Evolutionary conservation across 768 basidiomycete species (phyloP), one percentile per base, ranked within the genome.

Genomic region (Baorangia bicolor): DNA sequence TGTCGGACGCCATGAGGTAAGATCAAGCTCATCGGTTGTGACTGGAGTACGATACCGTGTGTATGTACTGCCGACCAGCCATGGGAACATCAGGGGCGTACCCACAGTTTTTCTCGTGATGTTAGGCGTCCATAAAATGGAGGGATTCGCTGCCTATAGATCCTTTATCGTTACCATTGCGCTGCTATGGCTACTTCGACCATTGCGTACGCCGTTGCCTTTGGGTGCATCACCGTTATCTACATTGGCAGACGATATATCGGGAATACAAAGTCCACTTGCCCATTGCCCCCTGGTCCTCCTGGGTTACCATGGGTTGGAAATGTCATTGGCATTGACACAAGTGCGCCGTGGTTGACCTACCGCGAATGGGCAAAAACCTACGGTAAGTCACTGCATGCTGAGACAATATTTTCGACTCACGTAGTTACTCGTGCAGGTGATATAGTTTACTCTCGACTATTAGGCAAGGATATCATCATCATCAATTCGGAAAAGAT

Each of bases 341-440:
- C n/a, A n/a, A n/a, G n/a, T n/a, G n/a, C n/a, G n/a, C n/a, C n/a
- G n/a, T n/a, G n/a, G n/a, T n/a, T n/a, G n/a, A n/a, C 66, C 5
- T 78, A 75, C 58, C 56, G 66, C 14, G 59, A 70, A 30, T 78
- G 77, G 75, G 61, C 63, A 41, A 63, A 68, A 49, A 62, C 63
- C 52, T 72, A 74, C 34, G 71, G 77, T 35, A 39, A 53, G 45
- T 37, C 20, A 11, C 14, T 21, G 25, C n/a, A 5, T 20, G n/a
- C 18, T 4, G 38, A 16, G 44, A 28, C 5, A 3, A 13, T 27
- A 23, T 31, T 74, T 72, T 74, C 3, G 62, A 74, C 4, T 61
- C 27, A 54, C n/a, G n/a, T n/a, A n/a, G n/a, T n/a, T n/a, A n/a
- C n/a, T n/a, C 0, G 1, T 35, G 0, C 33, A 60, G 57, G 59